Evolutionary conservation across 176 grass and related monocot species (phyloP).

Genomic region (Zoysia japonica): DNA sequence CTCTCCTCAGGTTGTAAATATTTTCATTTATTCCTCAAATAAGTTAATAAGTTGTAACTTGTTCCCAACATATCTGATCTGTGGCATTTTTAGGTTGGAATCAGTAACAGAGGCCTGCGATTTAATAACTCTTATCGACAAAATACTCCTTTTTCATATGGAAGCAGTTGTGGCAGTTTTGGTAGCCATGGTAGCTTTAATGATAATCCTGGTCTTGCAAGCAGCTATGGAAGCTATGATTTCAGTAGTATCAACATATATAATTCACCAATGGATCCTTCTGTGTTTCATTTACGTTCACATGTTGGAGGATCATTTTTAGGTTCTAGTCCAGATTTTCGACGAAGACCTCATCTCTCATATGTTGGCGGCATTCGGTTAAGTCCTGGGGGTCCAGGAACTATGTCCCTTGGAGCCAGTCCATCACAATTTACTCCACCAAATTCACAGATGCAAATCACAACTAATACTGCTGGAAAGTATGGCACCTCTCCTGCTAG

Average conservation of each 20-base stretch:
- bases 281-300: constrained; percentile 71
- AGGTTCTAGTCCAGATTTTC: constrained; percentile 85
- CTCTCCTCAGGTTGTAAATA: constrained; percentile 86
- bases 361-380: constrained; percentile 66
- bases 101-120: constrained; percentile 54
- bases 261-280: constrained; percentile 69
- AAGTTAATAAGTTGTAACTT: constrained; percentile 31
- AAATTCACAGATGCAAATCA: constrained; percentile 67
- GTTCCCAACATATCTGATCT: constrained; percentile 31
- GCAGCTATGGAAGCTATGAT: constrained; percentile 87
- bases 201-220: constrained; percentile 64
- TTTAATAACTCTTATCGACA: constrained; percentile 60
- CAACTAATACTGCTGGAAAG: constrained; percentile 53
- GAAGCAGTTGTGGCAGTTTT: constrained; percentile 87
- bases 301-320: constrained; percentile 81
- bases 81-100: constrained; percentile 65
- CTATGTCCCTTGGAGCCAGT: constrained; percentile 88
- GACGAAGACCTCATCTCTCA: constrained; percentile 66
- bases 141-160: constrained; percentile 75
- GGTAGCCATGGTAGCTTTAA: constrained; percentile 83
- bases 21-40: constrained; percentile 25
- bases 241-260: constrained; percentile 62
- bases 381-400: constrained; percentile 75
- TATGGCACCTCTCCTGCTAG: constrained; percentile 79
- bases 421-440: constrained; percentile 95